Percentiles rank a stretch among this genome's conserved stretches.
These are phyloP conservation scores for Naumovozyma baii DNA, from an alignment of 805 yeast species.

Conservation along the genomic window DNA sequence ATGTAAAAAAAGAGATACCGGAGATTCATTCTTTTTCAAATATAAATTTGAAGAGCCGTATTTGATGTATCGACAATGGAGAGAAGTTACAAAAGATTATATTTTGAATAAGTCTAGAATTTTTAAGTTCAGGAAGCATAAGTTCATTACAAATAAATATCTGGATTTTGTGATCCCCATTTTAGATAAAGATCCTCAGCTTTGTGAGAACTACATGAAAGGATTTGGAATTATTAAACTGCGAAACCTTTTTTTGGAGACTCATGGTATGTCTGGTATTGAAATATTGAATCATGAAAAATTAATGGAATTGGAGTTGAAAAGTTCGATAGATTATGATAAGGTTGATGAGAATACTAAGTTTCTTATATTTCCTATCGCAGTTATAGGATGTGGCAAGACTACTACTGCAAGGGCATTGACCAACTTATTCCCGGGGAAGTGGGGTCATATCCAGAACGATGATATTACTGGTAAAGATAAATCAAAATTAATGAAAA, in stretches of 20 bases:
- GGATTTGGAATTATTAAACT: slow-evolving; percentile 69
- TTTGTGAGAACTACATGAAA: slow-evolving; percentile 37
- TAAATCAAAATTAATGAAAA: slow-evolving; percentile 41
- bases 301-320: slow-evolving; percentile 29
- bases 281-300: slow-evolving; percentile 43
- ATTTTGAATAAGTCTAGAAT: slow-evolving; percentile 32
- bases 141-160: slow-evolving; percentile 54
- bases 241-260: slow-evolving; percentile 53
- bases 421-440: slow-evolving; percentile 38
- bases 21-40: slow-evolving; percentile 67
- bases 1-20: slow-evolving; percentile 32
- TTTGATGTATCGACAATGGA: slow-evolving; percentile 76
- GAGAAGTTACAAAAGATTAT: slow-evolving; percentile 70
- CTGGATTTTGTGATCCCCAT: slow-evolving; percentile 54
- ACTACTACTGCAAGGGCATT: slow-evolving; percentile 70
- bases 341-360: slow-evolving; percentile 35
- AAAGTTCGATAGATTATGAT: slow-evolving; percentile 31
- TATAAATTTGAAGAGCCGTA: slow-evolving; percentile 95
- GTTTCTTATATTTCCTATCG: slow-evolving; percentile 67
- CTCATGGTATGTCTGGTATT: slow-evolving; percentile 47
- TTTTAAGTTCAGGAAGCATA: slow-evolving; percentile 41
- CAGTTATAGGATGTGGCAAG: slow-evolving; percentile 93
- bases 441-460: slow-evolving; percentile 72
- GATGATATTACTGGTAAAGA: slow-evolving; percentile 52
- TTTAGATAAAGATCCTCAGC: slow-evolving; percentile 39